Conservation (phyloP, 441 rosid species). For the Populus hybrid region DNA sequence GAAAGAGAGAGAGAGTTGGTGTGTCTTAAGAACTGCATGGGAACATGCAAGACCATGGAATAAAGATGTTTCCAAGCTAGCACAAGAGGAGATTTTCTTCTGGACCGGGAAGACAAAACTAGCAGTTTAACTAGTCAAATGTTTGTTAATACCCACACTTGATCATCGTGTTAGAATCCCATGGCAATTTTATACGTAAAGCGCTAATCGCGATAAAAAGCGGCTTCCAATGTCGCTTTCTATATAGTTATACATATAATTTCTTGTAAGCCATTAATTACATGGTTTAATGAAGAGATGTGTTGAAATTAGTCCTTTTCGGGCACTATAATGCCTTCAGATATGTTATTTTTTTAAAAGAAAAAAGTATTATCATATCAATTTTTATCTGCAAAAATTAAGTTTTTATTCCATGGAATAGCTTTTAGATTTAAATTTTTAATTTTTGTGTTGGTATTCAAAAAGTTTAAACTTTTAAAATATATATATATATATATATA, state of each 20-base stretch:
- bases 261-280: background rate
- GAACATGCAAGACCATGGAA: slow-evolving; percentile 40
- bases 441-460: too few species aligned
- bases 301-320: background rate
- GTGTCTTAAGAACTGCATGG: slow-evolving; percentile 4
- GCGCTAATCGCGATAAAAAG: slow-evolving; percentile 30
- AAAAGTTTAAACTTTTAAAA: too few species aligned
- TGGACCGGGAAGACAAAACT: slow-evolving; percentile 5
- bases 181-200: slow-evolving; percentile 10
- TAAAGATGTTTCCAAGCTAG: slow-evolving; percentile 32
- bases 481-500: too few species aligned
- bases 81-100: slow-evolving; percentile 5
- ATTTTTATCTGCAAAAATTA: too few species aligned
- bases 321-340: background rate
- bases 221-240: background rate
- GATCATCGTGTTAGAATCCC: slow-evolving; percentile 28
- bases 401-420: too few species aligned
- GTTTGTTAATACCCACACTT: slow-evolving; percentile 17
- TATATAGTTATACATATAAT: background rate
- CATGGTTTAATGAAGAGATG: background rate
- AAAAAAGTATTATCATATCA: too few species aligned
- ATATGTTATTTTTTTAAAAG: background rate
- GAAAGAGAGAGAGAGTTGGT: background rate
- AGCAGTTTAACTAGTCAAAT: slow-evolving; percentile 26
- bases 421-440: too few species aligned